A percentile compares a stretch with the other conserved stretches of the same genome.
Conservation (phyloP, 106 monocot genomes). For the Phalaenopsis aphrodite region DNA sequence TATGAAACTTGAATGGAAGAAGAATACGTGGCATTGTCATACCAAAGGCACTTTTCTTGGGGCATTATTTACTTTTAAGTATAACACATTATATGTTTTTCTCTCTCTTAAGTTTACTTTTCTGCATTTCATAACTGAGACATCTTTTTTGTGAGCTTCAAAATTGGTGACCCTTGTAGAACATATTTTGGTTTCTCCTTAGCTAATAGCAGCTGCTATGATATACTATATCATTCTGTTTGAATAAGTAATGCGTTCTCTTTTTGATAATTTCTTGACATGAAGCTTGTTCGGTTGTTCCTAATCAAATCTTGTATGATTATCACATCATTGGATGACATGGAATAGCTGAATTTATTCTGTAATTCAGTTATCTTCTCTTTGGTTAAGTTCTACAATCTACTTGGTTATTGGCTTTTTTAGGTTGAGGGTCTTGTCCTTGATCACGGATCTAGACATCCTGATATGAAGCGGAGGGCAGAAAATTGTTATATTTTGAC, state of each 20-base stretch:
- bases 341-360: not conserved
- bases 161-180: not conserved
- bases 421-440: conserved; percentile 97
- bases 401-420: not conserved
- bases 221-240: not conserved
- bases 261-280: not conserved
- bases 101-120: not conserved
- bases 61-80: no score
- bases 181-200: not conserved
- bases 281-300: not conserved
- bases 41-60: no score
- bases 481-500: conserved; percentile 96
- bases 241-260: not conserved
- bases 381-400: not conserved
- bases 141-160: not conserved
- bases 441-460: conserved; percentile 98
- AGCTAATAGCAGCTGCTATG: not conserved
- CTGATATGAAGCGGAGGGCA: conserved; percentile 89
- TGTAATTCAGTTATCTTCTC: not conserved
- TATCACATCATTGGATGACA: not conserved
- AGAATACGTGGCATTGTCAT: no score
- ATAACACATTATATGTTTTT: no score
- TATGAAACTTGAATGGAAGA: no score
- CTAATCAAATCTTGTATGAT: not conserved
- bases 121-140: not conserved